A percentile compares a stretch with the other conserved stretches of the same genome.
Evolutionary conservation across 2,329 filamentous ascomycete species (phyloP).

Genomic region (Colletotrichum gigasporum): DNA sequence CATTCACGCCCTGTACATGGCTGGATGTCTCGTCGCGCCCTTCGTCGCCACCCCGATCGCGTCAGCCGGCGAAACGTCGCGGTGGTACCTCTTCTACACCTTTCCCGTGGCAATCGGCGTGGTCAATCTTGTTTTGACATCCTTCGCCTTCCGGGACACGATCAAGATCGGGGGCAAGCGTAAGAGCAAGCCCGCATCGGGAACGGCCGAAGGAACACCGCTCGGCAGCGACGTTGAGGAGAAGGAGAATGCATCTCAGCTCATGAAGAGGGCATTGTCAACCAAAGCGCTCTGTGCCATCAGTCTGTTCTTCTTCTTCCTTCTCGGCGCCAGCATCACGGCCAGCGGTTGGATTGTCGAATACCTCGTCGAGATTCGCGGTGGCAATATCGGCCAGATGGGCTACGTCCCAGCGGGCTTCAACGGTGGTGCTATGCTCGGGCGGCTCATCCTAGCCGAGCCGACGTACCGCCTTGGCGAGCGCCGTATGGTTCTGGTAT

Average conservation of each 20-base stretch:
- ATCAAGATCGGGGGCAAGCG: constrained; percentile 39
- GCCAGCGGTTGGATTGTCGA: constrained; percentile 72
- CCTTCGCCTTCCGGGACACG: constrained; percentile 59
- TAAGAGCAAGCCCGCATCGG: neutral
- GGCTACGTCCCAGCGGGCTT: constrained; percentile 71
- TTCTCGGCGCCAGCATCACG: constrained; percentile 64
- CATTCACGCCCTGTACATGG: constrained; percentile 71
- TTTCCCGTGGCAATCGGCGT: constrained; percentile 63
- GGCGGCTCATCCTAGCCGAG: constrained; percentile 65
- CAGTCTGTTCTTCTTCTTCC: constrained; percentile 72
- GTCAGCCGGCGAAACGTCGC: constrained; percentile 41
- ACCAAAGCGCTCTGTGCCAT: constrained; percentile 64
- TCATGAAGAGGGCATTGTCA: constrained; percentile 56
- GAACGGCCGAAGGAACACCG: constrained; percentile 37
- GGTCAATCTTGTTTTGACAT: constrained; percentile 57
- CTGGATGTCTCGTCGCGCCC: constrained; percentile 65
- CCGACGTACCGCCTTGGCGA: constrained; percentile 68
- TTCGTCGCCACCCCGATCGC: constrained; percentile 65
- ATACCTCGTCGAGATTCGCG: constrained; percentile 68
- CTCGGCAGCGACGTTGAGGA: neutral
- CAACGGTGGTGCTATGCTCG: constrained; percentile 66
- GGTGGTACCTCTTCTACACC: constrained; percentile 66
- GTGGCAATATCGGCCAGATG: constrained; percentile 64
- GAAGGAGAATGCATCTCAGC: constrained; percentile 44
- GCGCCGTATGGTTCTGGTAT: constrained; percentile 64